Conservation (phyloP, 257 asterid species). For the Salvia miltiorrhiza region DNA sequence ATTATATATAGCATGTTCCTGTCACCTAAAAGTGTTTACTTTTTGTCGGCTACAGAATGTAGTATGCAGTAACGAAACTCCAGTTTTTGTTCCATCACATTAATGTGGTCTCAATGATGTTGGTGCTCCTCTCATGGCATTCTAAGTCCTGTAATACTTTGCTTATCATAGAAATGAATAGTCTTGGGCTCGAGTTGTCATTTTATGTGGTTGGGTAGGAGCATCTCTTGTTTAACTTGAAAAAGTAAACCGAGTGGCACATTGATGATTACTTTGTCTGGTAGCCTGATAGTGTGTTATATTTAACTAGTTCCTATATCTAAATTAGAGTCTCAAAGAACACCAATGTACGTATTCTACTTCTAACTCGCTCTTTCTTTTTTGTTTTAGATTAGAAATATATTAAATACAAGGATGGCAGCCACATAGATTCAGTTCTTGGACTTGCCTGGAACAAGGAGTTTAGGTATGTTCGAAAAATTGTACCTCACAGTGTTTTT, state of each 20-base stretch:
- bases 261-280: not conserved
- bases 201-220: not conserved
- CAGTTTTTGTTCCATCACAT: not conserved
- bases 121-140: too few relatives aligned
- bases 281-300: not conserved
- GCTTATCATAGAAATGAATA: not conserved
- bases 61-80: not conserved
- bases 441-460: too few relatives aligned
- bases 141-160: not conserved
- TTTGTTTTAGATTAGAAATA: too few relatives aligned
- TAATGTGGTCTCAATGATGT: not conserved
- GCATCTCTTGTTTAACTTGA: not conserved
- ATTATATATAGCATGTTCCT: not conserved
- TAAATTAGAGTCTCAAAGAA: too few relatives aligned
- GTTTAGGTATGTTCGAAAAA: too few relatives aligned
- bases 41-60: not conserved
- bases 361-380: too few relatives aligned
- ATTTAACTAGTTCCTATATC: too few relatives aligned
- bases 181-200: not conserved
- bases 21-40: slow-evolving; percentile 1
- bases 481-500: too few relatives aligned
- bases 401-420: too few relatives aligned
- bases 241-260: not conserved
- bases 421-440: too few relatives aligned
- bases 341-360: too few relatives aligned